Base-by-base conservation (phyloP, 139 green algal species). In the Chlamydomonas sp. region DNA sequence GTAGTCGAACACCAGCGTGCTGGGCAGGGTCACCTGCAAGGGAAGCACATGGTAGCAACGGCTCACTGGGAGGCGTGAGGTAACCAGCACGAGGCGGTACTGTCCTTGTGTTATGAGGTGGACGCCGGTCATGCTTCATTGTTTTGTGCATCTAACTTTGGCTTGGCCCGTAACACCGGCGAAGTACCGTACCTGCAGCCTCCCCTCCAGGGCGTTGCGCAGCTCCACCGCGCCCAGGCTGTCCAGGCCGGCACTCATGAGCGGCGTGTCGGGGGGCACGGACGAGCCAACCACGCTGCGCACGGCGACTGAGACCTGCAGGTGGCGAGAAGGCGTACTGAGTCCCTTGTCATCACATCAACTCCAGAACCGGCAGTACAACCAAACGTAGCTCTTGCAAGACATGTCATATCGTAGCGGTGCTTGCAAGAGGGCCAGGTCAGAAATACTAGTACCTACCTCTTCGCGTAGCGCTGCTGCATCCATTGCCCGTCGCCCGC, bases 171-270 rank as follows among this genome's bases (percentile, higher is more conserved):
- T 49, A 49, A 49, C 31, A 49, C 31, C 31, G 31, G 31, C 31
- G 31, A 20, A 18, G 57, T 14, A 67, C 3, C 20, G 18, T 9
- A 89, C 71, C 78, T 78, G 72, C 82, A 90, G 90, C 86, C 77
- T 76, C 31, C 64, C 84, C 18, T 97, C 95, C n/a, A 99, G 93
- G 2, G 84, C 83, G 79, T 95, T 96, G 61, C 95, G 90, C 69
- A 99, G 91, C 94, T 99, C 97, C 58, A 98, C 93, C 5, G 95
- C 95, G 0, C 94, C 94, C 12, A 98, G 88, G 18, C 93, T 97
- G 89, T 98, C 93, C 77, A 97, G 83, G 2, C 95, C 94, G 59
- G 93, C 92, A 20, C 91, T 90, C 93, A 97, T 96, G 66, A 97
- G 91, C 20, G 95, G 95, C 0, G 91, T 92, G 77, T 95, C 90